Base-by-base conservation (phyloP, 192 early-diverging fungal genomes). In the Coemansia sp. region DNA sequence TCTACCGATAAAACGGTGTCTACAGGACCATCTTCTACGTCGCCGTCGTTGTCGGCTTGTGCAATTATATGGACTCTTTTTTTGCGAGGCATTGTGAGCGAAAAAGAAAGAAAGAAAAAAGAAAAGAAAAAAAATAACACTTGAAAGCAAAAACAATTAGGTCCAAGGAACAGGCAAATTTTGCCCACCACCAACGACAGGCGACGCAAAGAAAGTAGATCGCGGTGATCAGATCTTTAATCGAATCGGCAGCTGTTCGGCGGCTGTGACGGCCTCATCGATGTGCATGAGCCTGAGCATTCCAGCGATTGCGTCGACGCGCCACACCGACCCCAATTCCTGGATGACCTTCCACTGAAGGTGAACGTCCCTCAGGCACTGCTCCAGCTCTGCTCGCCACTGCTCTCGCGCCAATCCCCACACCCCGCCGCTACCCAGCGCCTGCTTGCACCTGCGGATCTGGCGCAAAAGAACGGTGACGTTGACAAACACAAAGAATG, bases 401-500 rank as follows among this genome's bases (percentile, higher is more conserved):
- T 38, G 42, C n/a, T 17, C 12, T 27, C 6, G 7, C 27, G 27
- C 27, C 51, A 31, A 15, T 14, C 27, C 51, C 17, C 15, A 27
- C 27, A 38, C 20, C 19, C 17, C 27, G 15, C 27, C 19, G 0
- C 9, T 22, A 4, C 24, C 47, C 20, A 63, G 24, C 12, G 19
- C 11, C 1, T 15, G 37, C 59, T 45, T 39, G 53, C 60, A 70
- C 19, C 29, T 25, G 20, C 57, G 61, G 9, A 74, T 60, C 66
- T 74, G 72, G 4, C 72, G 65, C 57, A 74, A 9, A 17, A 74
- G 56, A 7, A 74, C 66, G 15, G 72, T 60, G 22, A 62, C 59
- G n/a, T 60, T 56, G 1, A 68, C 38, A 46, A 74, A 68, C 37
- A 74, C 14, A 20, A 57, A 64, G 11, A 64, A 22, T 14, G 72